These are phyloP conservation scores for Nidula niveotomentosa DNA, from an alignment of 1,284 basidiomycete genomes.

Conservation along the genomic window DNA sequence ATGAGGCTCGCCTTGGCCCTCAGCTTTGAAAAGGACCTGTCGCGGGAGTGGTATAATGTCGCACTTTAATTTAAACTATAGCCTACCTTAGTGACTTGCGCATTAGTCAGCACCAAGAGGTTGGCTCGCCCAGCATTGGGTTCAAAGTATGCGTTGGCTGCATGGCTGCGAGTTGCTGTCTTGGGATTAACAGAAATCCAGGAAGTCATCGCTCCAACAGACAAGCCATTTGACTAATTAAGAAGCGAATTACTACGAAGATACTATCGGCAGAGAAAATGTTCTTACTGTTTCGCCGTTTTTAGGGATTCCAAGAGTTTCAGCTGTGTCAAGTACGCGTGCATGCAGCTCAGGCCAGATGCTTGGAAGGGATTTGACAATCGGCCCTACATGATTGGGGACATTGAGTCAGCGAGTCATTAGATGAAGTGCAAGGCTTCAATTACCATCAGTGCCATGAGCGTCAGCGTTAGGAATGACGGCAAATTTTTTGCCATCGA, in stretches of 20 bases:
- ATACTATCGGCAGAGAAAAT: background rate
- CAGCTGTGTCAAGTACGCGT: constrained; percentile 9
- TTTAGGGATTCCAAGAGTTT: constrained; percentile 7
- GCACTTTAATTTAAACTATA: too few species aligned
- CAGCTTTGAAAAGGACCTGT: constrained; percentile 5
- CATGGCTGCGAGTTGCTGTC: constrained; percentile 11
- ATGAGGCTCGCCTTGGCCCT: constrained; percentile 2
- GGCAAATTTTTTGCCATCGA: constrained; percentile 2
- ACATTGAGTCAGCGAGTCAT: background rate
- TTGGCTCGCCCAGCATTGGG: constrained; percentile 18
- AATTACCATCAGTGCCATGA: constrained; percentile 6
- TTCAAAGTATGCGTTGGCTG: constrained; percentile 17
- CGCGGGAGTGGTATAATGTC: too few species aligned
- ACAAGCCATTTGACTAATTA: constrained; percentile 11
- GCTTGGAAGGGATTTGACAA: constrained; percentile 10
- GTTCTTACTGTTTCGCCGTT: constrained; percentile 6
- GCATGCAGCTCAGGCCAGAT: constrained; percentile 5
- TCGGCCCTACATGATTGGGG: constrained; percentile 3
- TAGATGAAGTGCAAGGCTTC: background rate
- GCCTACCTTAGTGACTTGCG: constrained; percentile 14
- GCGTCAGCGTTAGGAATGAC: background rate
- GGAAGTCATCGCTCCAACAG: constrained; percentile 13
- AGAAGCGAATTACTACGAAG: background rate
- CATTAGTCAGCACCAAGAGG: constrained; percentile 17
- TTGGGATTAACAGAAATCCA: constrained; percentile 14